Base-by-base conservation (phyloP, 2,329 filamentous ascomycete species). In the Penicillium sp. region DNA sequence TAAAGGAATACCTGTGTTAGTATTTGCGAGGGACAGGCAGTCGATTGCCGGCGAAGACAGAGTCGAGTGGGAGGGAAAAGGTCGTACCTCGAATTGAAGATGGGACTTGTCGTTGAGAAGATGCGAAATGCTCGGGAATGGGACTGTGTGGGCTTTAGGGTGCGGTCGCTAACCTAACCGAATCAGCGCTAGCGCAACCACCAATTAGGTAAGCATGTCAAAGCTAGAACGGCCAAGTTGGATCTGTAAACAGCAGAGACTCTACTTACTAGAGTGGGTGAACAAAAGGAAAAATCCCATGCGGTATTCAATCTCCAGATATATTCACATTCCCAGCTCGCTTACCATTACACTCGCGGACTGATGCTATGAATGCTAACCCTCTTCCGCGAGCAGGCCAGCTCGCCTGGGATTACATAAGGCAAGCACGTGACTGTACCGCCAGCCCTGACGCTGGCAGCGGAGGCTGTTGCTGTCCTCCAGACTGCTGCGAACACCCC, bases 101-200 rank as follows among this genome's bases (percentile, higher is more conserved):
- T 76, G 69, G 71, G 72, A 52, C 74, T 77, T 76, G 75, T 74
- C 75, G 73, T 71, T 73, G 73, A 71, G 71, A 70, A 69, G 71
- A 73, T 76, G 69, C 74, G 73, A 77, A 76, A 76, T 76, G 73
- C 69, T 65, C 67, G 65, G 66, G 70, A 71, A 71, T 59, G 63
- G 67, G 70, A 68, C 71, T 78, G 75, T 78, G 76, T 78, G 76
- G 75, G 74, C 71, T 76, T 77, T 78, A 76, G 74, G 76, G 75
- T 71, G 75, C 66, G 69, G 72, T 78, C 76, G 76, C 76, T 78
- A 78, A 78, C 69, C 76, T 78, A 78, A 69, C 76, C 75, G 58
- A 72, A 66, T 73, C 58, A 59, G 72, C 62, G 54, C 64, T 76
- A 77, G 74, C 63, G 72, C 43, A 25, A 17, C 35, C 37, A 47